Evolutionary conservation across 2,329 filamentous ascomycete genomes (phyloP), one percentile per base, ranked within the genome.

Genomic region (Cladosporium sp.): DNA sequence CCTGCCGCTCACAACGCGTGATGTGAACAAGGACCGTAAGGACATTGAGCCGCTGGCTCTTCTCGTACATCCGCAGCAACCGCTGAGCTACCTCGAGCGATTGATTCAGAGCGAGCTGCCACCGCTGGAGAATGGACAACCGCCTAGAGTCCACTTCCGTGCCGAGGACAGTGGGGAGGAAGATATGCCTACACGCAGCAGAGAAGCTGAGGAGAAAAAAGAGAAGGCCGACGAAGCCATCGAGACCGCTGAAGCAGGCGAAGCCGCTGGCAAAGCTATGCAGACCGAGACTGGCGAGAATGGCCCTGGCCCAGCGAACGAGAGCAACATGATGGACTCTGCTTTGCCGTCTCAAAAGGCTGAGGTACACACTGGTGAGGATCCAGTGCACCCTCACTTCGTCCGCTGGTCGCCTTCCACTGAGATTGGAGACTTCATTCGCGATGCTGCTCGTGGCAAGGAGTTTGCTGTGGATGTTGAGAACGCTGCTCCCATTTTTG

Each of bases 371-470:
- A 26, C 38, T 12, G 64, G 38, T 8, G 82, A 78, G n/a, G 72
- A 76, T 24, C 72, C 76, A 1, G 80, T 85, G 44, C 80, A 85
- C 30, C 81, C 84, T 65, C 86, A 87, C 64, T 95, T 94, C 81
- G 92, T 97, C 2, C 88, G 92, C 34, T 97, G 93, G 93, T 93
- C 90, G 54, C 88, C 88, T 51, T 92, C 89, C 34, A 97, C 93
- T 0, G 93, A 97, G 76, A 90, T 97, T 36, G 93, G 93, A 11
- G 93, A 97, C 79, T 97, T 97, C 74, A 95, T 97, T 70, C 88
- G 92, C 10, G 93, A 97, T 75, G 93, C 93, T 0, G 92, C 93
- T 0, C 84, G 92, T 3, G 92, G 91, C 0, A 88, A 91, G 64
- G 92, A 96, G 74, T 97, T 97, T 74, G 88, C 90, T 3, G 88